Conservation (phyloP, 441 rosid species). For the Gossypium trilobum region DNA sequence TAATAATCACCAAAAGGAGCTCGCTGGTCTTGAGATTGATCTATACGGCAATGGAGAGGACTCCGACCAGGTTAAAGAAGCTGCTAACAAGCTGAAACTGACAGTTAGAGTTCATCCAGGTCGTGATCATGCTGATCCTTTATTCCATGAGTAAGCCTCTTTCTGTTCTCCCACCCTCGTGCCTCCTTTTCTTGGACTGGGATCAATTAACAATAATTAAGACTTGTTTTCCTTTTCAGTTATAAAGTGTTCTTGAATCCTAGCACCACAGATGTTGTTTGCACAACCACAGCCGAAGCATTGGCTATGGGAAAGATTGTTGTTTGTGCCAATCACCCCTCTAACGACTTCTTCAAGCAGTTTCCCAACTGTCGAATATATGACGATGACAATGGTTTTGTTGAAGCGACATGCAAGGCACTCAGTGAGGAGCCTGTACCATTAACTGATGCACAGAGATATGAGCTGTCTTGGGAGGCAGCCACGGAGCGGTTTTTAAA, state of each 20-base stretch:
- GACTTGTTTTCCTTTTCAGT: constrained; percentile 31
- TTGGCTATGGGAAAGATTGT: constrained; percentile 91
- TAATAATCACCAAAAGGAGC: constrained; percentile 55
- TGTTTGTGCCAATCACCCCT: constrained; percentile 72
- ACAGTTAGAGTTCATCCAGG: constrained; percentile 67
- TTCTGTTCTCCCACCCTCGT: background rate
- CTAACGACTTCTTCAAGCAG: constrained; percentile 89
- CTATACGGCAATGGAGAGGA: constrained; percentile 86
- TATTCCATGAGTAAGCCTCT: constrained; percentile 76
- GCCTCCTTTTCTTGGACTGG: background rate
- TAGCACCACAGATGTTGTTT: constrained; percentile 93
- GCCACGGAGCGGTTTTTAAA: constrained; percentile 73
- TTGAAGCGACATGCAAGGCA: constrained; percentile 44
- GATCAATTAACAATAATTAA: background rate
- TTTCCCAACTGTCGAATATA: constrained; percentile 69
- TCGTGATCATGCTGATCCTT: constrained; percentile 72
- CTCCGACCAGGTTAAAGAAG: constrained; percentile 56
- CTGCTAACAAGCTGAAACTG: constrained; percentile 49
- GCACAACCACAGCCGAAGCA: constrained; percentile 95
- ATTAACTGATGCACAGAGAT: constrained; percentile 51
- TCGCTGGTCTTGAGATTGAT: constrained; percentile 66
- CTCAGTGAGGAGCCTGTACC: constrained; percentile 58
- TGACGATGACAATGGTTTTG: constrained; percentile 42
- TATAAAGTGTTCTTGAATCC: constrained; percentile 91
- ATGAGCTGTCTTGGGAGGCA: constrained; percentile 82